Percentiles rank a stretch among this genome's conserved stretches.
Conservation (phyloP, 2,329 filamentous ascomycete genomes). For the Hypomyces perniciosus region DNA sequence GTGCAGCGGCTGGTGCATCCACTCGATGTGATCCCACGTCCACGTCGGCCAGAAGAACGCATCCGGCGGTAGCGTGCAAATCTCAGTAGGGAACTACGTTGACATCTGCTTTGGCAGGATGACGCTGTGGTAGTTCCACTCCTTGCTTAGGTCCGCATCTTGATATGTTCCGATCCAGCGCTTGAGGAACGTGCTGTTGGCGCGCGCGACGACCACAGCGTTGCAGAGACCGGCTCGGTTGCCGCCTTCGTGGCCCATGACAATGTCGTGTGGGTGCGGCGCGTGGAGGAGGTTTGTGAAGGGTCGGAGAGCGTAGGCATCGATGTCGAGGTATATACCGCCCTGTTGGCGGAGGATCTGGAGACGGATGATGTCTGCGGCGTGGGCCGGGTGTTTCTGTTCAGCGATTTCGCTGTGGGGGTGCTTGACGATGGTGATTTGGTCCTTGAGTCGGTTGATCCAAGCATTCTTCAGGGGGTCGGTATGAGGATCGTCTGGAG, state of each 20-base stretch:
- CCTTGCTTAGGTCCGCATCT: not conserved
- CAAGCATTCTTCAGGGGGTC: conserved; percentile 8
- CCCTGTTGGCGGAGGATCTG: conserved; percentile 13
- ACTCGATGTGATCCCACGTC: conserved; percentile 13
- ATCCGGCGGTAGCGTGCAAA: conserved; percentile 13
- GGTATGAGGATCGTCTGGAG: not conserved
- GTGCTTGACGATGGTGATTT: conserved; percentile 11
- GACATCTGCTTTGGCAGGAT: conserved; percentile 11
- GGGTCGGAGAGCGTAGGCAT: conserved; percentile 12
- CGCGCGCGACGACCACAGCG: conserved; percentile 13
- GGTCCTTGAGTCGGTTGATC: conserved; percentile 8
- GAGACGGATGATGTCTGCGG: conserved; percentile 12
- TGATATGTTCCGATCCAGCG: conserved; percentile 12
- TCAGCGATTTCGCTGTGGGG: not conserved
- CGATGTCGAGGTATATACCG: conserved; percentile 14
- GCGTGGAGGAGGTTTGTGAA: conserved; percentile 9
- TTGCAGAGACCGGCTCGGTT: conserved; percentile 13
- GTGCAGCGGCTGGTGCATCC: conserved; percentile 15
- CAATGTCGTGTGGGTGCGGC: conserved; percentile 7
- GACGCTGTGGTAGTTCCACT: conserved; percentile 10
- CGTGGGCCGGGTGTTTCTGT: not conserved
- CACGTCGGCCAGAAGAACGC: conserved; percentile 17
- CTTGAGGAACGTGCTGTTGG: conserved; percentile 14
- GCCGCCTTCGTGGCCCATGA: conserved; percentile 14
- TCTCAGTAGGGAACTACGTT: not conserved